Conservation (phyloP, 257 asterid species). For the Solanum paucissectum region DNA sequence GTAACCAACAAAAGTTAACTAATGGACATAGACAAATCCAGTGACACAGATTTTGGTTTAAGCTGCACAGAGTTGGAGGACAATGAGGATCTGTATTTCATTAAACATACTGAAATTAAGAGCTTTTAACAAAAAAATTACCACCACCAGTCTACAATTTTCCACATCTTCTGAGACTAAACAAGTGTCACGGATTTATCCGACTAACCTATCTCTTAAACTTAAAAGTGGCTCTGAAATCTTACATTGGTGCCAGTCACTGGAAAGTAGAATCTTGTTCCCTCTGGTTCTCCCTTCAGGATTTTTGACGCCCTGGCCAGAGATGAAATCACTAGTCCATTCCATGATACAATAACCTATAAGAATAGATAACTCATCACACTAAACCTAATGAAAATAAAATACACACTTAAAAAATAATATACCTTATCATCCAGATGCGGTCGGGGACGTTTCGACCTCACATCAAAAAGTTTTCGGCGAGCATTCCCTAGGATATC, state of each 20-base stretch:
- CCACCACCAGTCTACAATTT: neutral
- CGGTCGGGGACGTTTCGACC: constrained; percentile 71
- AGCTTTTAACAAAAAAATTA: neutral
- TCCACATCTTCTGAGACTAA: neutral
- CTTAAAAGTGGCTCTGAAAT: neutral
- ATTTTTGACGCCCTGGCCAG: constrained; percentile 87
- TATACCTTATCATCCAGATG: constrained; percentile 87
- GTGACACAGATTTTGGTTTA: neutral
- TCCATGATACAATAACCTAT: constrained; percentile 97
- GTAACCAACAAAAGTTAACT: neutral
- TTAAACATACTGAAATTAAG: neutral
- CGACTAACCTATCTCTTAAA: neutral
- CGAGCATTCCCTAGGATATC: constrained; percentile 54
- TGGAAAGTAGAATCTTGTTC: constrained; percentile 56
- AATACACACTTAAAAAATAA: neutral
- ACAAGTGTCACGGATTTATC: neutral
- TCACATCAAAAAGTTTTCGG: constrained; percentile 45
- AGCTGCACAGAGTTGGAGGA: neutral
- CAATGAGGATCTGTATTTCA: neutral
- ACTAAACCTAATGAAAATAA: neutral
- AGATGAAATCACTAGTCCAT: constrained; percentile 83
- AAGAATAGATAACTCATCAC: neutral
- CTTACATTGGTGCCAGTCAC: constrained; percentile 63
- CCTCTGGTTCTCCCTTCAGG: constrained; percentile 59
- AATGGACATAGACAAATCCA: neutral